Base-by-base conservation (phyloP, 2,329 filamentous ascomycete genomes). In the Beauveria bassiana region DNA sequence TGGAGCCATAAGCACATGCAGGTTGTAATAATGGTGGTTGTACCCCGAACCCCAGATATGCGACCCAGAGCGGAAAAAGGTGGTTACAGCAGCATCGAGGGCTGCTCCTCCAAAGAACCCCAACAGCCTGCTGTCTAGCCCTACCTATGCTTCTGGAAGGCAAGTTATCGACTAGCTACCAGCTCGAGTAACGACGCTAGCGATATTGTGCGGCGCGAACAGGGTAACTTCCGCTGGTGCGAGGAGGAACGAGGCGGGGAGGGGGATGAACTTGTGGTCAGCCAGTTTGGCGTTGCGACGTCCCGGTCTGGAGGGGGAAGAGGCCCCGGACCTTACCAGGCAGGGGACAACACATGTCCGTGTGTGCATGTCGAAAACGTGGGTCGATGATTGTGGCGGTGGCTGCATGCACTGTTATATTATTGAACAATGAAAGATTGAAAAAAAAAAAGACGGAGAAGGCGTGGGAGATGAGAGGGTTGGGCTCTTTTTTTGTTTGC, bases 141-240 rank as follows among this genome's bases (percentile, higher is more conserved):
- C 46, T 42, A 42, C 46, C 46, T 42, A 42, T 18, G 46, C 34
- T 42, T 58, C 46, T 40, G 20, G 45, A 28, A 43, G 46, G 43
- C 26, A 28, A 20, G 7, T 12, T 20, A 5, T 4, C 12, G 26
- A 20, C 26, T 10, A 38, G 54, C n/a, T 31, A 34, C 26, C n/a
- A 47, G 9, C 24, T 12, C 46, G 45, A 24, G 55, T 50, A 58
- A 58, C 55, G 34, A 59, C 46, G 46, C 56, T 59, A 51, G 38
- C 46, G 12, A 26, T 16, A 20, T 28, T 38, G 24, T 51, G 49
- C 49, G 26, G 26, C 16, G 16, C 26, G 4, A 24, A 47, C 43
- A 61, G 49, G 59, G 59, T 61, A 43, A 28, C 59, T 61, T 61
- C 59, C 59, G 59, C 51, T 61, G 59, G 50, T 61, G 59, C 59